These are phyloP conservation scores for Nicotiana tomentosiformis DNA, from an alignment of 257 asterid genomes.

Conservation along the genomic window DNA sequence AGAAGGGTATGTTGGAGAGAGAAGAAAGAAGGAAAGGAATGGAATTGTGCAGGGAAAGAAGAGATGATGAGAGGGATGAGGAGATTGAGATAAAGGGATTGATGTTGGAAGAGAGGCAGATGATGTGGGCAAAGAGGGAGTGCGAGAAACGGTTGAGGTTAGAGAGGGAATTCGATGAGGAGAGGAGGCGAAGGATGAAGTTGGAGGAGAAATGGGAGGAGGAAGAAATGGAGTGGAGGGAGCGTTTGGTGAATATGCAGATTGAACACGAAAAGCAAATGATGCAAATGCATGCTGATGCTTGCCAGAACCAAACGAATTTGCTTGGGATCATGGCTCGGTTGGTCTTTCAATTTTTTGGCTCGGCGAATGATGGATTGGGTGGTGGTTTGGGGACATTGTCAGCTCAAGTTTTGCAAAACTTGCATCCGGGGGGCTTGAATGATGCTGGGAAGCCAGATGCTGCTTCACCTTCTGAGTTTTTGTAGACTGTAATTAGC, in stretches of 20 bases:
- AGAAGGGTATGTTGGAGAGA: conserved; percentile 30
- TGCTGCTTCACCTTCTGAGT: conserved; percentile 62
- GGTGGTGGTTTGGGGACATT: conserved; percentile 54
- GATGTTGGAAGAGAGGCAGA: conserved; percentile 49
- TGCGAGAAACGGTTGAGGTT: conserved; percentile 46
- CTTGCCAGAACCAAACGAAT: conserved; percentile 88
- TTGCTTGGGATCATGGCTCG: conserved; percentile 63
- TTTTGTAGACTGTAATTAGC: conserved; percentile 43
- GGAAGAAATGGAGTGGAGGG: conserved; percentile 90
- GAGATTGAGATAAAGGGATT: conserved; percentile 34
- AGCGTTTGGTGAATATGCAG: conserved; percentile 71
- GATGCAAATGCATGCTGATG: conserved; percentile 88
- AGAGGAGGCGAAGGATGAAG: conserved; percentile 64
- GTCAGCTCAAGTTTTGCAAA: conserved; percentile 76
- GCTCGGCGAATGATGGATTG: conserved; percentile 61
- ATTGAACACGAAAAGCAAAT: conserved; percentile 87
- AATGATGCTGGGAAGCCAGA: conserved; percentile 64
- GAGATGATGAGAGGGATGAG: conserved; percentile 39
- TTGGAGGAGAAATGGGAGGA: conserved; percentile 81
- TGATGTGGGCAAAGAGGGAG: conserved; percentile 55
- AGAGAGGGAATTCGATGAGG: conserved; percentile 60
- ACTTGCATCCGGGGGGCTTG: conserved; percentile 66
- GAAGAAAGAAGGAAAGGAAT: conserved; percentile 31
- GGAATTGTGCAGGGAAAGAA: conserved; percentile 32
- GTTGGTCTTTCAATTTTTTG: conserved; percentile 70